Base-by-base conservation (phyloP, 2,329 filamentous ascomycete species). In the Cercospora sp. region DNA sequence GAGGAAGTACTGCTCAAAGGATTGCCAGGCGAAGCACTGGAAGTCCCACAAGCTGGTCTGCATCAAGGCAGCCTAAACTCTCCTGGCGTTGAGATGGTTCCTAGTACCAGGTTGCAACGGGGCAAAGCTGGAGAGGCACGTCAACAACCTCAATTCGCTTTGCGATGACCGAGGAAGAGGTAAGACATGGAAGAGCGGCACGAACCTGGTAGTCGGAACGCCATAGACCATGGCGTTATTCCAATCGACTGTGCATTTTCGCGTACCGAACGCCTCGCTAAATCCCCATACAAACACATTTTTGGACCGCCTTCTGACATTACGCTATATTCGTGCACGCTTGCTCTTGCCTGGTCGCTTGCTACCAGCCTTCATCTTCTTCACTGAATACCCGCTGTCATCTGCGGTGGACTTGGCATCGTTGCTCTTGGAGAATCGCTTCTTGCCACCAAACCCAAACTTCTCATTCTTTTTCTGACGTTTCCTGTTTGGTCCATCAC, bases 401-500 rank as follows among this genome's bases (percentile, higher is more conserved):
- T 99, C 95, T 69, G 88, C 90, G 58, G 89, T 93, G 72, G 92
- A 96, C 70, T 86, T 78, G 60, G 94, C 93, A 80, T 97, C 94
- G 73, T 93, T 93, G 69, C 93, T 97, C 88, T 99, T 99, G 66
- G 86, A 82, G 79, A 93, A 89, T 65, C 91, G 86, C 86, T 99
- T 99, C 88, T 97, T 97, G 75, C 95, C 95, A 69, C 95, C 95
- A 77, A 94, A 97, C 26, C 95, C 95, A 79, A 90, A 98, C 83
- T 97, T 97, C 73, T 91, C 87, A 78, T 99, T 90, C 84, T 96
- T 97, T 89, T 97, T 97, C 79, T 91, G 88, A 69, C 95, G 90
- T 85, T 98, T 98, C 65, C 72, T 71, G 77, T 89, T 91, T 28
- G 83, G 80, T 20, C 71, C 74, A 13, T 74, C 71, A 53, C 73